These are phyloP conservation scores for Alternaria gansuensis DNA, from an alignment of 2,329 filamentous ascomycete species.

Conservation along the genomic window DNA sequence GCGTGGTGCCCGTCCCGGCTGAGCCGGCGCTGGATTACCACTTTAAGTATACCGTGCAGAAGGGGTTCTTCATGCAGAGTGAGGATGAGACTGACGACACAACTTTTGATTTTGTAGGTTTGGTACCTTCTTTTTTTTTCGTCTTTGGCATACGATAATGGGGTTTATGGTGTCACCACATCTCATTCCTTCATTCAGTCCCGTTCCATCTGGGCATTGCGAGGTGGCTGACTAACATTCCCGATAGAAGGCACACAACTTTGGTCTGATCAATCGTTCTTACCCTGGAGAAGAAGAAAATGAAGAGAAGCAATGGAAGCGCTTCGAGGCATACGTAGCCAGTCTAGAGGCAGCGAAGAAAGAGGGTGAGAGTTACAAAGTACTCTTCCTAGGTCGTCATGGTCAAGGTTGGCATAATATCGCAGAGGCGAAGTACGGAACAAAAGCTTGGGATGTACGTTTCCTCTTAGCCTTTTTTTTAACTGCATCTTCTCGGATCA, in stretches of 20 bases:
- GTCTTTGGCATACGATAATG: too few species aligned
- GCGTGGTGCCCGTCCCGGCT: conserved; percentile 7
- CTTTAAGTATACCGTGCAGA: conserved; percentile 67
- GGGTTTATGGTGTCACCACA: not conserved
- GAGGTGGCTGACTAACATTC: not conserved
- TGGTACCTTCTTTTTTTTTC: not conserved
- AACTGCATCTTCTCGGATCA: not conserved
- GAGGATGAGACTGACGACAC: conserved; percentile 63
- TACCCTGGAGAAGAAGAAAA: conserved; percentile 60
- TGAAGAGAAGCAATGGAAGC: conserved; percentile 63
- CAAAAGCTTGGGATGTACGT: conserved; percentile 71
- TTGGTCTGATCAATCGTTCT: conserved; percentile 70
- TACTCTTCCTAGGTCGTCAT: conserved; percentile 74
- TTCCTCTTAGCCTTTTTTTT: not conserved
- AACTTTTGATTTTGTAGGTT: conserved; percentile 69
- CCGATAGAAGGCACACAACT: conserved; percentile 56
- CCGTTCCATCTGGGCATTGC: too few species aligned
- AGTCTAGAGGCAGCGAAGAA: conserved; percentile 59
- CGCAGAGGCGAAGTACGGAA: conserved; percentile 73
- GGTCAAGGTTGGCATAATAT: conserved; percentile 73
- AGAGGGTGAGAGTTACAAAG: conserved; percentile 66
- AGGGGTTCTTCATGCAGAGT: conserved; percentile 71
- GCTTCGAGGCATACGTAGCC: conserved; percentile 66
- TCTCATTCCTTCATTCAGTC: not conserved
- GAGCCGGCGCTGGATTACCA: conserved; percentile 41